Base-by-base conservation (phyloP, 2,329 filamentous ascomycete species). In the Fusarium gaditjirri region DNA sequence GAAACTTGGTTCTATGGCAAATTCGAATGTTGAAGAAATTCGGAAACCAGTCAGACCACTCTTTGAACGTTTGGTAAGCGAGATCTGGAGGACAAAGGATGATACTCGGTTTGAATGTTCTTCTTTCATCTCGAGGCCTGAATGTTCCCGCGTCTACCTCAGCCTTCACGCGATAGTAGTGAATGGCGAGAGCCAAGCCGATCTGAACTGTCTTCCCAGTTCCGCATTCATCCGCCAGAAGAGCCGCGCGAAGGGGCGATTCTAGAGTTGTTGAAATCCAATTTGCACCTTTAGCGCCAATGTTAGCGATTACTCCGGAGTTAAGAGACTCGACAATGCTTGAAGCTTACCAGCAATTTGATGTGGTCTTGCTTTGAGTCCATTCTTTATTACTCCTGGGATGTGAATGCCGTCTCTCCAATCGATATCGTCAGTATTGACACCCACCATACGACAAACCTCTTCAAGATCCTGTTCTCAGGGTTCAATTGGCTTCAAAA, bases 111-210 rank as follows among this genome's bases (percentile, higher is more conserved):
- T 52, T 52, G 17, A 25, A 52, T 0, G 12, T 0, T 0, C 47
- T 4, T 0, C 2, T 35, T 0, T 36, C 6, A 21, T 52, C 47
- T 0, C 31, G n/a, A 3, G 47, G 47, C 6, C 1, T 52, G 0
- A 52, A 52, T 0, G 31, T 36, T 0, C 47, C 47, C 1, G 31
- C 47, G 0, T 52, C 16, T 0, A 52, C 31, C 3, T 36, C n/a
- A 0, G 47, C 47, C 0, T 36, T 52, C 0, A 52, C 0, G 0
- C 9, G 31, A 3, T 11, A 0, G 5, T 52, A 36, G 1, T 52
- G 31, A 1, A 36, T 0, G 0, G 23, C 31, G 2, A 52, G n/a
- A 0, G n/a, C 31, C 2, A 52, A 1, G 2, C 47, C 47, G 2
- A 52, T 52, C 2, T 52, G 47, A 0, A 52, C 23, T 0, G 47